These are phyloP conservation scores for Akebia trifoliata DNA, from an alignment of 164 flowering plant genomes.

Conservation along the genomic window DNA sequence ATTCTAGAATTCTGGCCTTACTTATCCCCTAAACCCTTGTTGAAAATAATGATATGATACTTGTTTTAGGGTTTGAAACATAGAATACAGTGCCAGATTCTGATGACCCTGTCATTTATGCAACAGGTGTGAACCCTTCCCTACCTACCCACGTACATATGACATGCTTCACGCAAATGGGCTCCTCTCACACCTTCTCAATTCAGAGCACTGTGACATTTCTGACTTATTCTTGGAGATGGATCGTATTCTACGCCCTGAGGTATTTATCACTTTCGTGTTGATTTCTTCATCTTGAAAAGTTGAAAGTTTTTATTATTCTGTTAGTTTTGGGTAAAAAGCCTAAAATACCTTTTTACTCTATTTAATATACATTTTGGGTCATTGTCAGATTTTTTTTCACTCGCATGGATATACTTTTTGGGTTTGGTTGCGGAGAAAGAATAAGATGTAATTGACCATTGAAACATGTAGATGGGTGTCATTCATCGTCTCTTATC, in stretches of 20 bases:
- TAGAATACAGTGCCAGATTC: neutral
- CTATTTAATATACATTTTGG: neutral
- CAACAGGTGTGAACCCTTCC: conserved; percentile 95
- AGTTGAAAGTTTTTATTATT: neutral
- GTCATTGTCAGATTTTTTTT: neutral
- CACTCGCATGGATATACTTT: neutral
- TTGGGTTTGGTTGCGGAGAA: neutral
- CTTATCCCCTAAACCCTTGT: neutral
- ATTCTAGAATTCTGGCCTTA: neutral
- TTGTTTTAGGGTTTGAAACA: neutral
- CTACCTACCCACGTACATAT: conserved; percentile 95
- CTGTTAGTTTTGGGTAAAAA: neutral
- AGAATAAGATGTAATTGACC: too few species aligned
- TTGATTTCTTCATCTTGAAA: conserved; percentile 2
- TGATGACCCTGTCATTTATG: conserved; percentile 12
- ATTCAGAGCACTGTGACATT: conserved; percentile 50
- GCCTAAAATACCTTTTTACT: too few species aligned
- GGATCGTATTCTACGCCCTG: conserved; percentile 92
- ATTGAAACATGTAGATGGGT: too few species aligned
- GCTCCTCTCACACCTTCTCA: conserved; percentile 57
- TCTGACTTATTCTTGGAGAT: conserved; percentile 75
- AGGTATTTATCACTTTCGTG: conserved; percentile 41
- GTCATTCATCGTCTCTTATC: too few species aligned
- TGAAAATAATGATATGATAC: neutral
- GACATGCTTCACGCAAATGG: conserved; percentile 94